Evolutionary conservation across 495 filamentous ascomycete genomes (phyloP).

Genomic region (Neurospora tetrasperma): DNA sequence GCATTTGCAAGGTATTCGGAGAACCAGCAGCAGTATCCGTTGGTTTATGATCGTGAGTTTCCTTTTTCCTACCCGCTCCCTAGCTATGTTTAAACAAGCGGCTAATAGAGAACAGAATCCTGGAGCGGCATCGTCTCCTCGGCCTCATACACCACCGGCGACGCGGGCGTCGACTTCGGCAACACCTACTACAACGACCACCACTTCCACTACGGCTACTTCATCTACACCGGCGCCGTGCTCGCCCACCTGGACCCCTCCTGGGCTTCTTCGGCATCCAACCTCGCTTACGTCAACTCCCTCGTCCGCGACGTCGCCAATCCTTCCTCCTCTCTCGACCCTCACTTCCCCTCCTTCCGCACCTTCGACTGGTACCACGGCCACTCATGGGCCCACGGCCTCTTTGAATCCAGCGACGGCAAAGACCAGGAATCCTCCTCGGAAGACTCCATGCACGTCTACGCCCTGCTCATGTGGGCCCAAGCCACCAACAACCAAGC

Average conservation of each 20-base stretch:
- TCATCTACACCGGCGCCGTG: constrained; percentile 78
- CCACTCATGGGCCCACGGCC: constrained; percentile 91
- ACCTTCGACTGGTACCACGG: constrained; percentile 91
- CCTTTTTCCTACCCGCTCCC: too few species aligned
- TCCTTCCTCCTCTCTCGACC: constrained; percentile 51
- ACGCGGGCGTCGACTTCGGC: constrained; percentile 66
- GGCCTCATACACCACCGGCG: constrained; percentile 64
- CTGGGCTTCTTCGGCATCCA: constrained; percentile 63
- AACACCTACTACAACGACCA: constrained; percentile 91
- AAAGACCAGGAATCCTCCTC: constrained; percentile 90
- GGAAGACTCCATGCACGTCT: constrained; percentile 82
- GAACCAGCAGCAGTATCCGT: constrained; percentile 66
- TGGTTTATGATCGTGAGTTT: constrained; percentile 66
- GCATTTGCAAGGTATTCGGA: constrained; percentile 66
- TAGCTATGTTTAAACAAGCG: too few species aligned
- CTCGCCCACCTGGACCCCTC: constrained; percentile 69
- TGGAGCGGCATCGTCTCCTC: constrained; percentile 85
- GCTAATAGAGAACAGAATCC: too few species aligned
- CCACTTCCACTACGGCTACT: constrained; percentile 89
- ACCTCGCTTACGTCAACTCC: constrained; percentile 62
- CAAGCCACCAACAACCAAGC: constrained; percentile 51
- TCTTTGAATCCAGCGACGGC: constrained; percentile 84
- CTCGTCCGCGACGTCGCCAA: constrained; percentile 74
- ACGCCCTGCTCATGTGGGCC: constrained; percentile 94
- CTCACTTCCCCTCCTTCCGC: constrained; percentile 76